Conservation (phyloP, 1,139 yeast genomes). For the Kodamaea plutei region DNA sequence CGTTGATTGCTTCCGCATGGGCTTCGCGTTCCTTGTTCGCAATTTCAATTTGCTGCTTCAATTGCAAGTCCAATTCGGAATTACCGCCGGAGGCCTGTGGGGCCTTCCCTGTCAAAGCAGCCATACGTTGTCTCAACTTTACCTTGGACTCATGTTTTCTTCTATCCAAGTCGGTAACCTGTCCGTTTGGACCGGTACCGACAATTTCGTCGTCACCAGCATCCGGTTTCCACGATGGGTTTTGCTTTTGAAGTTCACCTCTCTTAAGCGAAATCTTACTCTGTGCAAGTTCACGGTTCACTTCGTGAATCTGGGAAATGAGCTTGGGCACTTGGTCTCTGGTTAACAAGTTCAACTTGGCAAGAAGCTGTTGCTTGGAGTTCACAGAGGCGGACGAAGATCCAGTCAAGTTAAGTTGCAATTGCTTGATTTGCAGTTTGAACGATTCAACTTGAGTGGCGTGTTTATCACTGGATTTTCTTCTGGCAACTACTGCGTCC, state of each 20-base stretch:
- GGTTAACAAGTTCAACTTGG: constrained; percentile 52
- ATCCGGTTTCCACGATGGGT: constrained; percentile 54
- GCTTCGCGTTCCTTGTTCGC: constrained; percentile 54
- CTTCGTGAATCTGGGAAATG: constrained; percentile 53
- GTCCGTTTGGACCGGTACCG: constrained; percentile 86
- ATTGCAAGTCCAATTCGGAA: constrained; percentile 50
- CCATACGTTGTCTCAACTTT: constrained; percentile 78
- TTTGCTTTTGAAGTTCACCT: constrained; percentile 48
- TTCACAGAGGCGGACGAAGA: constrained; percentile 30
- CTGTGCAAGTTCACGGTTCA: constrained; percentile 66
- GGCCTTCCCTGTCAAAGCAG: constrained; percentile 76
- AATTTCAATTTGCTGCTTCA: constrained; percentile 51
- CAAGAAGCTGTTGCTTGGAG: constrained; percentile 41
- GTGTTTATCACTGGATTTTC: constrained; percentile 22
- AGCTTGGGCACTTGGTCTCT: constrained; percentile 65
- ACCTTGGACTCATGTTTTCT: constrained; percentile 78
- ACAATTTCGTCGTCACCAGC: constrained; percentile 51
- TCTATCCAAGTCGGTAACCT: constrained; percentile 75
- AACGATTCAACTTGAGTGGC: constrained; percentile 56
- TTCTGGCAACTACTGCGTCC: constrained; percentile 27
- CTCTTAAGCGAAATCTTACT: constrained; percentile 64
- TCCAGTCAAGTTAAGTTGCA: constrained; percentile 45
- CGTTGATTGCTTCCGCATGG: constrained; percentile 58
- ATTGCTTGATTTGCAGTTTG: constrained; percentile 55
- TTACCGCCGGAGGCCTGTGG: constrained; percentile 39